Evolutionary conservation across 129 eudicot species (phyloP), one percentile per base, ranked within the genome.

Genomic region (Cynara cardunculus): DNA sequence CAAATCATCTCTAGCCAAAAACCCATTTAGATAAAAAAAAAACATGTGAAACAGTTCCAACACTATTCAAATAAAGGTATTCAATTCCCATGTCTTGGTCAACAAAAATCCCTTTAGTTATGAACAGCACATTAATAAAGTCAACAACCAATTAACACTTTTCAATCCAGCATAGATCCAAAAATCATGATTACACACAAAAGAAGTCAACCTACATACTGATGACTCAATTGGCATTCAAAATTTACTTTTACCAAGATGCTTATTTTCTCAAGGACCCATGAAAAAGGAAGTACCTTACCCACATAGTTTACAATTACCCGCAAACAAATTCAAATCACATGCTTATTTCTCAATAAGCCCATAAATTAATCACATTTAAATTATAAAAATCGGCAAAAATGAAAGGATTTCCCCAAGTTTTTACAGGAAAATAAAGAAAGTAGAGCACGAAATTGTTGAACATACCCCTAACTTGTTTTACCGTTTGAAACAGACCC

Each of bases 381-480:
- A 19, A 24, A 62, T 27, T 24, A 2, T 7, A 31, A 18, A 30
- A 12, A 16, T n/a, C 13, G 11, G 2, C 49, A 73, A 44, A 65
- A 64, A 37, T 0, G 21, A 3, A 16, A 32, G 37, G 7, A 14
- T 53, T 49, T 25, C 3, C 4, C 3, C 53, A 41, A 37, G 12
- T 14, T 73, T 72, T 25, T 12, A 74, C 26, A 30, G 41, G 18
- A 66, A 28, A 68, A 41, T 24, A 12, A 68, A 16, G 26, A 53
- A n/a, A 49, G 6, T 49, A 49, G 4, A 49, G 62, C 59, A 44
- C 59, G 25, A 67, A 32, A 21, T 59, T 76, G n/a, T 72, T 68
- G 61, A 49, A 31, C 83, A 22, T 84, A 86, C 92, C 89, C 74
- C 65, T 25, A 56, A 78, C 24, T 81, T 84, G 72, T 74, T 70